Base-by-base conservation (phyloP, 1,284 basidiomycete genomes). In the Cryptococcus wingfieldii region DNA sequence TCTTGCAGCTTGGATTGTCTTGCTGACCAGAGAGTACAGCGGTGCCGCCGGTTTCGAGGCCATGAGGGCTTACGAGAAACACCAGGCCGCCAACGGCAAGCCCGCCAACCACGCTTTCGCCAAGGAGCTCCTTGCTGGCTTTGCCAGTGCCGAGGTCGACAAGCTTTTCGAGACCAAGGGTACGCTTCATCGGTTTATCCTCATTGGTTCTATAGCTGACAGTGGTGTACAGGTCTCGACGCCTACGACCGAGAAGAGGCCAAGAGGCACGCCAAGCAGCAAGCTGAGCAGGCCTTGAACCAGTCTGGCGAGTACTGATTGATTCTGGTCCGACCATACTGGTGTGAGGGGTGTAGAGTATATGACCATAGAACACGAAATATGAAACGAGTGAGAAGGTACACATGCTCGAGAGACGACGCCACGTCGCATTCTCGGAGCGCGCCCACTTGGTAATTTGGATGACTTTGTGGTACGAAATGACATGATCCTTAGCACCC, bases 91-190 rank as follows among this genome's bases (percentile, higher is more conserved):
- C 39, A 70, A 78, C 46, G 76, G 76, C 50, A 47, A 68, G 58
- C 70, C 70, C 25, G 38, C 56, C 27, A 50, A 67, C 63, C 71
- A 73, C 61, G 60, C 58, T n/a, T 10, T 65, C 18, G 71, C 71
- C 50, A 74, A 76, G 58, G 75, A 77, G 67, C 52, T 77, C 54
- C 44, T 77, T 31, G 76, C 76, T 10, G 76, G 73, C 10, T 70
- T 77, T 49, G 75, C 74, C 13, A 70, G 60, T 8, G 75, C 73
- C 43, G 72, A 76, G 61, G 71, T 71, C 39, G 76, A 77, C 68
- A 68, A 68, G 67, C 67, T 77, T 47, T 64, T 74, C 65, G 75
- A 75, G 64, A 76, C 72, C 56, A 70, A 73, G 58, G 75, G 68
- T 25, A n/a, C n/a, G n/a, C n/a, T n/a, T n/a, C n/a, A n/a, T n/a